Evolutionary conservation across 306 rosid genomes (phyloP), one percentile per base, ranked within the genome.

Genomic region (Senna siamea): DNA sequence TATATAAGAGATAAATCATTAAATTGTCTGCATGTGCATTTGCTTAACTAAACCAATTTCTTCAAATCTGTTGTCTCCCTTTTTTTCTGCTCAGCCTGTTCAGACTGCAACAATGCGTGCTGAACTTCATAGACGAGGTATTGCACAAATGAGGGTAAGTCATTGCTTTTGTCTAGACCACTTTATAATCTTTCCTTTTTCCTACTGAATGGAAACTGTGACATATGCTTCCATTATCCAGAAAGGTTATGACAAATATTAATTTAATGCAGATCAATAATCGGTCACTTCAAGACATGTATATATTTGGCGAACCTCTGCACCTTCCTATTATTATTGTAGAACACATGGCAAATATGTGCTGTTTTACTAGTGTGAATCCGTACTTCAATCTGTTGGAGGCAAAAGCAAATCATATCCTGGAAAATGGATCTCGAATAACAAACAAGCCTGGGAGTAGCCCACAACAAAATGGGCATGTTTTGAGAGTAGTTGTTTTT

Each of bases 121-220:
- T 18, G 98, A 90, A 85, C 92, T 82, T 76, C 98, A 93, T 79
- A 85, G 98, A 38, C 87, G 88, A 12, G 92, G 98, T 78, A 93
- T 93, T 80, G 86, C 88, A 70, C 97, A 93, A 73, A 93, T 93
- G 97, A 89, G 69, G 82, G 98, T 82, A 81, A 80, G 92, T 73
- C 15, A 11, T 75, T 61, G 26, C 70, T 59, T 60, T 32, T 7
- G 7, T 38, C 34, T 59, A 66, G 66, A 59, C 37, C 74, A 54
- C 28, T 30, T 64, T 69, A 43, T 72, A 67, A 60, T 64, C 28
- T 48, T 32, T 69, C 53, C 69, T 47, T 53, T n/a, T 64, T 56
- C 46, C 28, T 63, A 17, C 30, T 69, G 62, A 71, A 5, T 54
- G 62, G 75, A 59, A 40, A 70, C 76, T 68, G 41, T 59, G 54